Conservation (phyloP, 2,329 filamentous ascomycete species). For the Botrytis medusae region DNA sequence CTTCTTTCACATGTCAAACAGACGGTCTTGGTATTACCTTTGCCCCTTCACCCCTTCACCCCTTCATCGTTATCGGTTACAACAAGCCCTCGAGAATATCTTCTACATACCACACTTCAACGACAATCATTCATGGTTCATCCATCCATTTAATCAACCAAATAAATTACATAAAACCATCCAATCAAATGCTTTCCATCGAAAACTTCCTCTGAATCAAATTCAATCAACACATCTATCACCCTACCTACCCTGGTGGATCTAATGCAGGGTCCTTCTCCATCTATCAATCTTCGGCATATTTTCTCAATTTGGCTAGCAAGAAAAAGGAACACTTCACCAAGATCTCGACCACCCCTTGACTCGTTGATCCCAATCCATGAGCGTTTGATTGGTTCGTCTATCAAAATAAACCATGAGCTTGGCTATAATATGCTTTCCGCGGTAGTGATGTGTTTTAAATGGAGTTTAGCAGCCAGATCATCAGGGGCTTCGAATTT, state of each 20-base stretch:
- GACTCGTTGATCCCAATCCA: neutral
- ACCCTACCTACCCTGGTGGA: neutral
- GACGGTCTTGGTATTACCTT: neutral
- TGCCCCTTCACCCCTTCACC: neutral
- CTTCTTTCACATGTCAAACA: neutral
- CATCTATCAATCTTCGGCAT: neutral
- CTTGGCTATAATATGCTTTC: neutral
- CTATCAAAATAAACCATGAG: neutral
- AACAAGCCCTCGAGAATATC: neutral
- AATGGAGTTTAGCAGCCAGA: neutral
- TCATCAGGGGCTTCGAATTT: neutral
- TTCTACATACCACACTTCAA: neutral
- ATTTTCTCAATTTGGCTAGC: neutral
- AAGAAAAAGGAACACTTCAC: neutral
- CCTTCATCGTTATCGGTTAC: neutral
- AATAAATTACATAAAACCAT: neutral
- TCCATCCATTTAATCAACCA: neutral
- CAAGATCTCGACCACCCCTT: neutral
- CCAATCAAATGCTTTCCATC: neutral
- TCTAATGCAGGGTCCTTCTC: constrained; percentile 11
- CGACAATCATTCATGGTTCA: neutral
- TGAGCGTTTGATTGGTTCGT: neutral
- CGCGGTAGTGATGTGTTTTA: neutral
- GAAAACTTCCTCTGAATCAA: neutral
- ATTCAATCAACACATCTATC: neutral